Conservation (phyloP, 345 rosid genomes). For the Capsella bursapastoris region DNA sequence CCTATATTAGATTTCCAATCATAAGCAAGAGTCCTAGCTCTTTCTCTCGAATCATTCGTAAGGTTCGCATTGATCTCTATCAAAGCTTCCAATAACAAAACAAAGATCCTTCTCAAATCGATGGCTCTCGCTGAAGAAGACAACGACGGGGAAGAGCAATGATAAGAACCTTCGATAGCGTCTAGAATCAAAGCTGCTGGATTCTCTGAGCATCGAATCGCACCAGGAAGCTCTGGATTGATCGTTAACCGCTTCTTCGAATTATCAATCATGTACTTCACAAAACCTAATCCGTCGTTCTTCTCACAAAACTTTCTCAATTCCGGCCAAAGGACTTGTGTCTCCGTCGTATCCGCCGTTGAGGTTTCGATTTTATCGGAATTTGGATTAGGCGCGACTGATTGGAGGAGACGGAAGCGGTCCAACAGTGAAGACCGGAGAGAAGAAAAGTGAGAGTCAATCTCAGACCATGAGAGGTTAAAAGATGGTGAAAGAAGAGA, state of each 20-base stretch:
- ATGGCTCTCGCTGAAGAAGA: not conserved
- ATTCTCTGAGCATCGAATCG: constrained; percentile 50
- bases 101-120: constrained; percentile 51
- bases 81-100: constrained; percentile 62
- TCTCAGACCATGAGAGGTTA: constrained; percentile 62
- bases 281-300: constrained; percentile 72
- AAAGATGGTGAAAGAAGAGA: constrained; percentile 53
- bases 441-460: constrained; percentile 70
- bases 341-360: constrained; percentile 1
- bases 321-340: constrained; percentile 46
- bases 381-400: constrained; percentile 26
- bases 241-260: constrained; percentile 42
- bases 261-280: constrained; percentile 49
- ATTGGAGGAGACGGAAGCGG: constrained; percentile 57
- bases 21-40: constrained; percentile 65
- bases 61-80: constrained; percentile 45
- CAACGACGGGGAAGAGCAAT: not conserved
- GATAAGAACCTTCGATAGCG: constrained; percentile 65
- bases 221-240: constrained; percentile 49
- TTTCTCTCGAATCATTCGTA: constrained; percentile 52
- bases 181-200: constrained; percentile 62
- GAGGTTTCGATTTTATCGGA: constrained; percentile 13
- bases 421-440: constrained; percentile 44
- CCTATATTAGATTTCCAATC: constrained; percentile 61
- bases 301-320: constrained; percentile 58